Percentiles rank a stretch among this genome's conserved stretches.
These are phyloP conservation scores for Sextonia rubra DNA, from an alignment of 164 flowering plant species.

Conservation along the genomic window DNA sequence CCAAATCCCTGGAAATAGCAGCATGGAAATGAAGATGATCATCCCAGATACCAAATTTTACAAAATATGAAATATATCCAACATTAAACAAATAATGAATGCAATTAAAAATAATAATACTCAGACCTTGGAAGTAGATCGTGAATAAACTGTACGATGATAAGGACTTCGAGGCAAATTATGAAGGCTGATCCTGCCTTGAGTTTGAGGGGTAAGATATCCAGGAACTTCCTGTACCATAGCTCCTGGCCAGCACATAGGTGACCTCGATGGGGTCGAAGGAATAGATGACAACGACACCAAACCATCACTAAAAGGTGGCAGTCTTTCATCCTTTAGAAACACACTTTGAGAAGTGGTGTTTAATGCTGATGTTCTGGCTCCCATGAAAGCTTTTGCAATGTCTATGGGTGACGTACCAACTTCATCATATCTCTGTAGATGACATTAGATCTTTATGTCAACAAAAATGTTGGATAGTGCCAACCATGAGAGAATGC, in stretches of 20 bases:
- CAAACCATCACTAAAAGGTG: constrained; percentile 25
- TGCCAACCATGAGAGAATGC: neutral
- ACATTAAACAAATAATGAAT: neutral
- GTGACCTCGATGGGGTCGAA: constrained; percentile 45
- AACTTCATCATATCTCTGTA: constrained; percentile 49
- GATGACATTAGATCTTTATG: neutral
- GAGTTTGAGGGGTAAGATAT: constrained; percentile 61
- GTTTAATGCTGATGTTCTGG: constrained; percentile 38
- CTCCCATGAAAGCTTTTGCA: constrained; percentile 87
- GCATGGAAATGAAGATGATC: constrained; percentile 8
- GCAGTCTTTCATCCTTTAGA: constrained; percentile 29
- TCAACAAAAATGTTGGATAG: neutral
- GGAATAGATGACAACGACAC: constrained; percentile 30
- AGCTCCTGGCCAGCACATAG: constrained; percentile 86
- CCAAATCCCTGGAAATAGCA: constrained; percentile 36
- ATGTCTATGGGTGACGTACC: constrained; percentile 84
- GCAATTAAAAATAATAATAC: neutral
- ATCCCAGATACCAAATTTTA: neutral
- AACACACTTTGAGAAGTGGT: constrained; percentile 24
- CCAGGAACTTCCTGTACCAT: constrained; percentile 44
- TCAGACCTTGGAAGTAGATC: constrained; percentile 56
- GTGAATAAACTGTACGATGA: constrained; percentile 56
- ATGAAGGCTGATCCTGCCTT: constrained; percentile 51
- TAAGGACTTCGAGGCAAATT: constrained; percentile 76
- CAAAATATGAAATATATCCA: neutral